Conservation (phyloP, 176 grass and related monocot genomes). For the Sorghum bicolor region DNA sequence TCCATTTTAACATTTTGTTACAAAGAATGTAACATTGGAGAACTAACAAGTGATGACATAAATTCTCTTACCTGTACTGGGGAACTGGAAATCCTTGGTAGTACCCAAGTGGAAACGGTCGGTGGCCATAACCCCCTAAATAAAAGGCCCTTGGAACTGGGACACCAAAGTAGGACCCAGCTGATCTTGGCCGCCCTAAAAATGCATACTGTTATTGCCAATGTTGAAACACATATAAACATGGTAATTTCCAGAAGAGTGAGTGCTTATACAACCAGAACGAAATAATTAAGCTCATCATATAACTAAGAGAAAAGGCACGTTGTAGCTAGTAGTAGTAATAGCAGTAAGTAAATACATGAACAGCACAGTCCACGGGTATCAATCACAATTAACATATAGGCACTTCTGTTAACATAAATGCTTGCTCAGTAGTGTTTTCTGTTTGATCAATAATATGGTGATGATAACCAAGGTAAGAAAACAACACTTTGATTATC, state of each 20-base stretch:
- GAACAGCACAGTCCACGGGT: not conserved
- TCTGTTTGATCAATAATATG: not conserved
- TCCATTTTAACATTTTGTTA: not conserved
- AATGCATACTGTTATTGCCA: not conserved
- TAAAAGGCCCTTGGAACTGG: conserved; percentile 65
- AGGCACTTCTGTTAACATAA: not conserved
- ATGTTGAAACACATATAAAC: not conserved
- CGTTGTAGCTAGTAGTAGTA: not conserved
- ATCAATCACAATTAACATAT: not conserved
- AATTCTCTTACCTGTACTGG: conserved; percentile 61
- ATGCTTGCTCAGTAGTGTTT: not conserved
- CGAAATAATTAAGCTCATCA: not conserved
- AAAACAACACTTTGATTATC: not conserved
- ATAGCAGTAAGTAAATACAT: not conserved
- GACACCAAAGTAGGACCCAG: conserved; percentile 61
- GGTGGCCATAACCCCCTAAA: conserved; percentile 55
- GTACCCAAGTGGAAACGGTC: conserved; percentile 60
- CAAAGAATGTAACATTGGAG: not conserved
- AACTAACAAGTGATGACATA: not conserved
- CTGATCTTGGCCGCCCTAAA: conserved; percentile 77
- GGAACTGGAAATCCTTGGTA: conserved; percentile 68
- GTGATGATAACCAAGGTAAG: not conserved
- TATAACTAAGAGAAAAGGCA: not conserved
- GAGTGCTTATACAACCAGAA: not conserved
- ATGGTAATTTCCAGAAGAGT: not conserved